These are phyloP conservation scores for Sodiomyces alkalinus DNA, from an alignment of 2,329 filamentous ascomycete species.

Conservation along the genomic window DNA sequence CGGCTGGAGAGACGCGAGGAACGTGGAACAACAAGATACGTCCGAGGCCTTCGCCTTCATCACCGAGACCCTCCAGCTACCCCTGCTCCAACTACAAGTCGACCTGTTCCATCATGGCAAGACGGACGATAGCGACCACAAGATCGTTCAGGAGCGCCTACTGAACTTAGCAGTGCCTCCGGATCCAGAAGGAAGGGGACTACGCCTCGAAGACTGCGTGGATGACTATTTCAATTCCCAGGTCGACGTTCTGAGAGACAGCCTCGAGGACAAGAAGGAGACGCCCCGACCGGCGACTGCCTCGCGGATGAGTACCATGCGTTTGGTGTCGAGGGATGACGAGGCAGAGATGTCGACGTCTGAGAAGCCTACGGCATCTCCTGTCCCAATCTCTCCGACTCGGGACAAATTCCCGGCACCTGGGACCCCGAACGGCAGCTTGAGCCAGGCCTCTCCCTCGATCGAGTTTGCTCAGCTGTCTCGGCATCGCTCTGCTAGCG, in stretches of 20 bases:
- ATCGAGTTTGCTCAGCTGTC: constrained; percentile 8
- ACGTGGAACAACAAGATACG: constrained; percentile 77
- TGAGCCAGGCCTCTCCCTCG: too few species aligned
- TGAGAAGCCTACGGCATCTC: constrained; percentile 18
- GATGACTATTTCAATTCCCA: constrained; percentile 91
- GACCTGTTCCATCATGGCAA: constrained; percentile 89
- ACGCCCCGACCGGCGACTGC: constrained; percentile 12
- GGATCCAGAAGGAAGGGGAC: constrained; percentile 50
- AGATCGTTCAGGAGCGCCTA: constrained; percentile 80
- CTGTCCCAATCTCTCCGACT: constrained; percentile 14
- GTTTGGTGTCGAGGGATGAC: constrained; percentile 18
- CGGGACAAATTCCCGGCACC: constrained; percentile 7
- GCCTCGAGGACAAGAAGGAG: constrained; percentile 34
- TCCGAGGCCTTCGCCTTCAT: constrained; percentile 95
- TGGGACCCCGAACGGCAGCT: constrained; percentile 2
- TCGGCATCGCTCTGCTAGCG: constrained; percentile 35
- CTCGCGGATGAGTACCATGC: constrained; percentile 16
- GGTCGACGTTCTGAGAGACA: constrained; percentile 74
- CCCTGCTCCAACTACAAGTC: constrained; percentile 79
- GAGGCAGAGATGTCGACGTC: constrained; percentile 10
- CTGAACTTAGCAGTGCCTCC: constrained; percentile 83
- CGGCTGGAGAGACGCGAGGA: constrained; percentile 71
- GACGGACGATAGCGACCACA: constrained; percentile 77
- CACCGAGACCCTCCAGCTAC: constrained; percentile 75
- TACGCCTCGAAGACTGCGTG: constrained; percentile 80